Evolutionary conservation across 768 basidiomycete genomes (phyloP).

Genomic region (Agaricus blazei): DNA sequence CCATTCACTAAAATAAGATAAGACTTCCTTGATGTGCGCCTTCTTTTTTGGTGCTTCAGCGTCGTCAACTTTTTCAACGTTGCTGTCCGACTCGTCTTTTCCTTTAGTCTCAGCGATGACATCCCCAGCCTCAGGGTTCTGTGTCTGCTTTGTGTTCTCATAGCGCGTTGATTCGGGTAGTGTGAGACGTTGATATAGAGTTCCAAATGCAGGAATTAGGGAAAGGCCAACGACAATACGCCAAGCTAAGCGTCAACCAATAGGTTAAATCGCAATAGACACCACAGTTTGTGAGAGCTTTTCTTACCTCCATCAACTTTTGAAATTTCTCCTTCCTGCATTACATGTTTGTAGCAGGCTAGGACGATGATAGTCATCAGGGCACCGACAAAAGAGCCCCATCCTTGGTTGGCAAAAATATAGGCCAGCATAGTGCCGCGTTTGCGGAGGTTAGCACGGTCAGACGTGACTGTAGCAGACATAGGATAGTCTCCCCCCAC

Average conservation of each 20-base stretch:
- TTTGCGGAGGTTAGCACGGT: slow-evolving; percentile 53
- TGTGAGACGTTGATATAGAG: slow-evolving; percentile 72
- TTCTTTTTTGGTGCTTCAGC: slow-evolving; percentile 32
- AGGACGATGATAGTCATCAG: slow-evolving; percentile 62
- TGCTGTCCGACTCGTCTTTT: slow-evolving; percentile 2
- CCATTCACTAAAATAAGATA: slow-evolving; percentile 69
- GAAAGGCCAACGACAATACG: slow-evolving; percentile 69
- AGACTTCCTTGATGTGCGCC: slow-evolving; percentile 56
- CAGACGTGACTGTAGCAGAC: slow-evolving; percentile 64
- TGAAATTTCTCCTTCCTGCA: slow-evolving; percentile 53
- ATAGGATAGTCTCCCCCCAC: slow-evolving; percentile 81
- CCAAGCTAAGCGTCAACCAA: slow-evolving; percentile 43
- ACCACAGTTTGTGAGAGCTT: neutral
- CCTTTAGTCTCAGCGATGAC: slow-evolving; percentile 25
- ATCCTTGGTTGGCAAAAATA: slow-evolving; percentile 75
- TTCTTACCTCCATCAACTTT: slow-evolving; percentile 65
- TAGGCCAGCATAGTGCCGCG: slow-evolving; percentile 74
- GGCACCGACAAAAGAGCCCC: slow-evolving; percentile 65
- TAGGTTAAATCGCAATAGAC: neutral
- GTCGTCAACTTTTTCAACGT: slow-evolving; percentile 6
- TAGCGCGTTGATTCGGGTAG: slow-evolving; percentile 65
- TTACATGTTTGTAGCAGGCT: slow-evolving; percentile 54
- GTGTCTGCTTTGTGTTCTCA: slow-evolving; percentile 36
- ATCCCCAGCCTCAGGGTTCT: slow-evolving; percentile 20
- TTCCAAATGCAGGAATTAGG: slow-evolving; percentile 69